Evolutionary conservation across 1,284 basidiomycete species (phyloP).

Genomic region (Pseudozyma thailandica): DNA sequence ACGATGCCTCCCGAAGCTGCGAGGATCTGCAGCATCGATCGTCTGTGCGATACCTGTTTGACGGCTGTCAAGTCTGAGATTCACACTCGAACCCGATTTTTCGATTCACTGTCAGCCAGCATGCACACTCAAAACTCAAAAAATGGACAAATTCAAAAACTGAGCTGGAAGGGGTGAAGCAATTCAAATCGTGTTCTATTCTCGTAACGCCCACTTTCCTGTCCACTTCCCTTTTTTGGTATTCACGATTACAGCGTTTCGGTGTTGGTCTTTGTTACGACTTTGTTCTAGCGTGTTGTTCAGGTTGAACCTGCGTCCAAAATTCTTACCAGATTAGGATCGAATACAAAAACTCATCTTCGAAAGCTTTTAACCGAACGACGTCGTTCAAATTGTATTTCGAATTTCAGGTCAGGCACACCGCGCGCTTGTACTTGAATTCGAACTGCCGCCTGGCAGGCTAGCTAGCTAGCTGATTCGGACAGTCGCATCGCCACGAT

Average conservation of each 20-base stretch:
- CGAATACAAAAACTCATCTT: not conserved
- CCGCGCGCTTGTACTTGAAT: not conserved
- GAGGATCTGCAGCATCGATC: conserved; percentile 5
- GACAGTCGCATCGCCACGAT: conserved; percentile 13
- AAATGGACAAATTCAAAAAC: too few relatives aligned
- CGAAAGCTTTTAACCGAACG: not conserved
- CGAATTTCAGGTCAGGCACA: not conserved
- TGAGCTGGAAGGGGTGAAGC: conserved; percentile 7
- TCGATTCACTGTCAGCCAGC: too few relatives aligned
- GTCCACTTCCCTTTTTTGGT: too few relatives aligned
- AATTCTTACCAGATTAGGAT: too few relatives aligned
- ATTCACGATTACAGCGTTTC: conserved; percentile 7
- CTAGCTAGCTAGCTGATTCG: too few relatives aligned
- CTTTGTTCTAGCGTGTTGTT: not conserved
- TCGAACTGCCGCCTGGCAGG: too few relatives aligned
- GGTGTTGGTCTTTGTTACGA: conserved; percentile 7
- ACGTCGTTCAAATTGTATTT: too few relatives aligned
- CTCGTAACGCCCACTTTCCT: too few relatives aligned
- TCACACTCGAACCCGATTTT: not conserved
- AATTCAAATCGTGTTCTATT: too few relatives aligned
- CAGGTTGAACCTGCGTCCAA: too few relatives aligned
- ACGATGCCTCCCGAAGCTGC: conserved; percentile 8
- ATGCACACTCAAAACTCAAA: too few relatives aligned
- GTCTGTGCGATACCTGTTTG: not conserved
- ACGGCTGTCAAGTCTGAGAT: not conserved